Evolutionary conservation across 495 filamentous ascomycete genomes (phyloP), one percentile per base, ranked within the genome.

Genomic region (Annulohypoxylon stygium): DNA sequence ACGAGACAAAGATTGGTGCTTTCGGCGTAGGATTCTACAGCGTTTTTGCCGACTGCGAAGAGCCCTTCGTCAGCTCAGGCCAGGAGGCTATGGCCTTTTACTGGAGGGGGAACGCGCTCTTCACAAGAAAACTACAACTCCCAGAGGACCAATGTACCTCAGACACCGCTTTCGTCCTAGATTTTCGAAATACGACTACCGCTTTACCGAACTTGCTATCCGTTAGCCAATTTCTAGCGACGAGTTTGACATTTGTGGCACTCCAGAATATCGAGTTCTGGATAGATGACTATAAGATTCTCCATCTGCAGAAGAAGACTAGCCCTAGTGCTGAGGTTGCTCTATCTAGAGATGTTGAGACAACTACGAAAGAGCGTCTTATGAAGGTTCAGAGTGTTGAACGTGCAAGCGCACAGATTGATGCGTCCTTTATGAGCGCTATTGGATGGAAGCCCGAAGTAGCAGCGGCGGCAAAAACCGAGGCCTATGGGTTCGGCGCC

Each of bases 1-100:
- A 98, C 79, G 97, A 98, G 80, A 97, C 93, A 3, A 98, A 99
- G 83, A 98, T 99, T 75, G 97, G 97, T 18, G 97, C 97, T 4
- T 99, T 98, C 78, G 97, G 97, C 53, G 97, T 99, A 41, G 97
- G 97, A 2, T 98, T 99, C 80, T 99, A 99, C 84, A 96, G 93
- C 79, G 96, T 98, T 37, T 99, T 99, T 81, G 92, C 96, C 69
- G 96, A 98, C 77, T 98, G 94, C 77, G 97, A 99, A 78, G 93
- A 97, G 75, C 97, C 97, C 4, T 97, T 98, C 78, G 91, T 98
- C 60, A 93, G 91, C 51, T 98, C 95, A 0, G 97, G 96, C 2
- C 88, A 87, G 58, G 88, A 96, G 76, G 95, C 93, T 23, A 97
- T 99, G 93, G 95, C 95, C 10, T 99, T 99, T 79, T 98, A 97